Evolutionary conservation across 305 asterid genomes (phyloP).

Genomic region (Fraxinus xanthoxyloides): DNA sequence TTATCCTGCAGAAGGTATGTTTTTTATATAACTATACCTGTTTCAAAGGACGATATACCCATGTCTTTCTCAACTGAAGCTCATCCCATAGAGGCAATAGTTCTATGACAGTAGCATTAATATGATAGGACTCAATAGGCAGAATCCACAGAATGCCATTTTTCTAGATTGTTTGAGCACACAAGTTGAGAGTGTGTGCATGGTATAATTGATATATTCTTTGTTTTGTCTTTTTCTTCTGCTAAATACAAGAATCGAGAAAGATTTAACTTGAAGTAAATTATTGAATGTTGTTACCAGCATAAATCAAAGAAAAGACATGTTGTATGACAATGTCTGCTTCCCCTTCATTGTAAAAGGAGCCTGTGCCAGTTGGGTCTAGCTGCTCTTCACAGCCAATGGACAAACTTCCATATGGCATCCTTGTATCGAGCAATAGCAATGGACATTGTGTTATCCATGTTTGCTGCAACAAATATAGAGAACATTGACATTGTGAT

Average conservation of each 20-base stretch:
- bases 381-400: conserved; percentile 92
- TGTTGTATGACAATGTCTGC: conserved; percentile 87
- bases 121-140: not conserved
- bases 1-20: conserved; percentile 8
- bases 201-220: conserved; percentile 4
- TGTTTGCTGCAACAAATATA: conserved; percentile 60
- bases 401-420: conserved; percentile 93
- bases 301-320: conserved; percentile 73
- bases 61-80: conserved; percentile 8
- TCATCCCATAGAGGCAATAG: not conserved
- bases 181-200: conserved; percentile 13
- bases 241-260: not conserved
- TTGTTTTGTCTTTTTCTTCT: not conserved
- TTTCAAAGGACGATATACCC: not conserved
- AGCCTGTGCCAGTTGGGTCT: conserved; percentile 99
- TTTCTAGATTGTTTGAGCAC: conserved; percentile 12
- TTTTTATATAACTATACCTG: not conserved
- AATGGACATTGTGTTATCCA: conserved; percentile 94
- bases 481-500: conserved; percentile 2
- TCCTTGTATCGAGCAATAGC: conserved; percentile 92
- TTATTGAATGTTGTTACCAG: conserved; percentile 52
- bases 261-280: conserved; percentile 13
- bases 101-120: conserved; percentile 7
- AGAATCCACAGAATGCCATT: not conserved
- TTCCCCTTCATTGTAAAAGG: conserved; percentile 95